Percentiles rank a stretch among this genome's conserved stretches.
phyloP scores from a whole-genome alignment of 306 rosid species.

The Quercus wislizeni region DNA sequence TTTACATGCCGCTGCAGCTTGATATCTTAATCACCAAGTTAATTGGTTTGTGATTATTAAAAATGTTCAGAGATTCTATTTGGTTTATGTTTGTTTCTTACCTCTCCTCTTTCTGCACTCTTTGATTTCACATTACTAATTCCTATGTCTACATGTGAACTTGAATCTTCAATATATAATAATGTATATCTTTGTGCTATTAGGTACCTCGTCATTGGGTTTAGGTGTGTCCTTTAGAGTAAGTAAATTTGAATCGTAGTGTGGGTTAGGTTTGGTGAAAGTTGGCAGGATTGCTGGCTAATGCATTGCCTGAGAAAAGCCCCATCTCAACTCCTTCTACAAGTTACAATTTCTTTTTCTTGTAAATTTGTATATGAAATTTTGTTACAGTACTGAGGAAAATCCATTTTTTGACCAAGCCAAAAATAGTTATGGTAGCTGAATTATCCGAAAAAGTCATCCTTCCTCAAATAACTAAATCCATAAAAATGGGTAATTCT shows the following conservation, averaged over 20 bases:
- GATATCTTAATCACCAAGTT: background rate
- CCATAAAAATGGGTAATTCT: no score
- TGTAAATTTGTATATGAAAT: no score
- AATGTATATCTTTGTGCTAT: background rate
- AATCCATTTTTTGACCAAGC: no score
- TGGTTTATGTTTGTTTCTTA: background rate
- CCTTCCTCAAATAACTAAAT: no score
- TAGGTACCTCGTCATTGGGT: slow-evolving; percentile 15
- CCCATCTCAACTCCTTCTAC: no score
- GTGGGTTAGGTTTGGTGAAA: slow-evolving; percentile 22
- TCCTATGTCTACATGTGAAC: background rate
- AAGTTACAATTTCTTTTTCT: no score
- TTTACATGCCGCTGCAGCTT: background rate
- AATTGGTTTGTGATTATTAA: background rate
- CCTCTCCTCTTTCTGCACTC: background rate
- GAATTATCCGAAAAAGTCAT: no score
- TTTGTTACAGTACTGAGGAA: no score
- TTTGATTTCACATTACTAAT: background rate
- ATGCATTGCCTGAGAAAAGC: no score
- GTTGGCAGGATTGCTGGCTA: slow-evolving; percentile 25
- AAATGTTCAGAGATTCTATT: background rate
- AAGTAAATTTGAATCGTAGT: background rate
- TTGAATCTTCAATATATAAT: background rate
- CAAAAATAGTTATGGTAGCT: no score
- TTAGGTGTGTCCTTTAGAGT: slow-evolving; percentile 16